Conservation (phyloP, 148 eudicot species). For the Rhododendron molle region DNA sequence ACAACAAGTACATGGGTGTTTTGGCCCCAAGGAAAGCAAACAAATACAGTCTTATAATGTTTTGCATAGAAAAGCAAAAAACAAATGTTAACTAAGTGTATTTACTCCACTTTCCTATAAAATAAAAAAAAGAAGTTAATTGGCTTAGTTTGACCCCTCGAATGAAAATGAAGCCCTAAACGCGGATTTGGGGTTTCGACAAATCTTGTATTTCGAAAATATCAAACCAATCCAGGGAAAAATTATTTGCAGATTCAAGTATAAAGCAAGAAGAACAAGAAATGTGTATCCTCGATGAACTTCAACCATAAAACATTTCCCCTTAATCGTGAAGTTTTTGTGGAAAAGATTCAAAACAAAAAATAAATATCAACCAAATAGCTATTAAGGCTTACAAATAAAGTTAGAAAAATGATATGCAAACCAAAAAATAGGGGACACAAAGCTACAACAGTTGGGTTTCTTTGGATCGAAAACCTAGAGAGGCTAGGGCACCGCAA, state of each 20-base stretch:
- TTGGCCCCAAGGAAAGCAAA: not conserved
- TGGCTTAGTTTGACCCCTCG: not conserved
- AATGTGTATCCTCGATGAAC: not conserved
- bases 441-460: no score
- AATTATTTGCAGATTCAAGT: not conserved
- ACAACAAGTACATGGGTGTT: not conserved
- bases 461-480: no score
- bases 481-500: no score
- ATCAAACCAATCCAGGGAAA: not conserved
- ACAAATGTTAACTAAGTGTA: not conserved
- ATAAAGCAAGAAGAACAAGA: not conserved
- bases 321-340: not conserved
- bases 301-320: not conserved
- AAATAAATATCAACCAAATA: not conserved
- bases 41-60: no score
- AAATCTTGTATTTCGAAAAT: not conserved
- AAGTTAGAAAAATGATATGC: not conserved
- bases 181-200: not conserved
- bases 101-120: no score
- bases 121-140: no score
- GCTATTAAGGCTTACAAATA: not conserved
- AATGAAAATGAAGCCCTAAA: not conserved
- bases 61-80: no score
- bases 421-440: not conserved
- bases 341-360: not conserved